Base-by-base conservation (phyloP, 768 basidiomycete genomes). In the Thelephora aurantiotincta region DNA sequence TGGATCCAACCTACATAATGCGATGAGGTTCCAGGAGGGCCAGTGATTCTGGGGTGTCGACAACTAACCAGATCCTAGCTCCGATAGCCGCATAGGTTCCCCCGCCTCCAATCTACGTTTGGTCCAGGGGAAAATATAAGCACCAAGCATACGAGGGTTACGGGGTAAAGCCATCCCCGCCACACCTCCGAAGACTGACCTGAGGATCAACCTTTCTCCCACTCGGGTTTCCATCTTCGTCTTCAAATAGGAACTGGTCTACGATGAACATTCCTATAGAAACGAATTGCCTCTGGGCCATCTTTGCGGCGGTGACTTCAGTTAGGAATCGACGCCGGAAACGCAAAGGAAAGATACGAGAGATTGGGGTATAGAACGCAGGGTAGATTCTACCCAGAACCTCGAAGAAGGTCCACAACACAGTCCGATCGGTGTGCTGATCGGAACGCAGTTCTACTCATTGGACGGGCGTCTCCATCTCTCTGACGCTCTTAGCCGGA, bases 201-300 rank as follows among this genome's bases (percentile, higher is more conserved):
- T 82, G 75, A 20, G 75, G 63, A 37, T 67, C 62, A 20, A 70
- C 58, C 22, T 62, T 61, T 54, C 62, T 66, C 11, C 65, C 72
- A 19, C 70, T 77, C 1, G 73, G 69, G 2, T 63, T 62, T 2
- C 82, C 83, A 41, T 73, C 58, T 30, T 72, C 70, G 50, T 82
- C 75, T 43, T 65, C 55, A 56, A 77, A 82, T 2, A 72, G 68
- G 55, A 91, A 85, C 51, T 81, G 72, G 61, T 96, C 91, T 55
- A 93, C 74, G 56, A 96, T 92, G 67, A 93, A 93, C 76, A 91
- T 78, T 6, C 90, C 91, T 22, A 91, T 67, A n/a, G 80, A 77
- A 16, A 74, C 76, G 43, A 88, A 80, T 35, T 61, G 52, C 26
- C 58, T 43, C 41, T 16, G 38, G 16, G 16, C 14, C 18, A 18